phyloP scores from a whole-genome alignment of 805 yeast species.

The Kluyveromyces nonfermentans region DNA sequence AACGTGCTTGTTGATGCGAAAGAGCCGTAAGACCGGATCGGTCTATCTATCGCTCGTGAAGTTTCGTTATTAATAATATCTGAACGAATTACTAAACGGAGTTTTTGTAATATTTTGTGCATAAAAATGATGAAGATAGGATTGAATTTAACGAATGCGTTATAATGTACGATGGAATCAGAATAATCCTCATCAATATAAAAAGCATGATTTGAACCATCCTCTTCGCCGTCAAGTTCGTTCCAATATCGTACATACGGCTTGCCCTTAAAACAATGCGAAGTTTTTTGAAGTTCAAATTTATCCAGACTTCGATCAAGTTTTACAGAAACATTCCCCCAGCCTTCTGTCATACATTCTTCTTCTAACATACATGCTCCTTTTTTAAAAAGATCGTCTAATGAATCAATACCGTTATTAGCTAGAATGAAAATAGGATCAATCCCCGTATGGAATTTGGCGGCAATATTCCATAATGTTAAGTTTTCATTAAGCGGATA shows the following conservation, averaged over 20 bases:
- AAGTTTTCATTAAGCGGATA: slow-evolving; percentile 12
- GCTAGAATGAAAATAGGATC: background rate
- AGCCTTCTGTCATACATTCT: background rate
- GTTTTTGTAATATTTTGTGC: slow-evolving; percentile 12
- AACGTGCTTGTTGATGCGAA: slow-evolving; percentile 2
- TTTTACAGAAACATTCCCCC: background rate
- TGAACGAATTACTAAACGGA: slow-evolving; percentile 9
- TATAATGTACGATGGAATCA: slow-evolving; percentile 1
- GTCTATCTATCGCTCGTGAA: slow-evolving; percentile 1
- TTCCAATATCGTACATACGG: slow-evolving; percentile 24
- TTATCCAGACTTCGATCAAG: background rate
- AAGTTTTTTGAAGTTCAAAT: background rate
- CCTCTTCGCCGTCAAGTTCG: slow-evolving; percentile 27
- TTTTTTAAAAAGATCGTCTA: background rate
- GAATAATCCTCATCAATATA: slow-evolving; percentile 8
- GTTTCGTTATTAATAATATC: background rate
- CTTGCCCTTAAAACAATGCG: background rate
- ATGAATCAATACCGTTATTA: background rate
- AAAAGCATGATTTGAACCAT: slow-evolving; percentile 10
- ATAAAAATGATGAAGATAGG: slow-evolving; percentile 17
- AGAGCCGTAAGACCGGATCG: slow-evolving; percentile 2
- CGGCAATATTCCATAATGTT: slow-evolving; percentile 19
- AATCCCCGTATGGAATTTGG: background rate
- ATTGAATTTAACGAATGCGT: slow-evolving; percentile 17
- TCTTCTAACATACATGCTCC: background rate